These are phyloP conservation scores for Colletotrichum truncatum DNA, from an alignment of 2,329 filamentous ascomycete species.

Conservation along the genomic window DNA sequence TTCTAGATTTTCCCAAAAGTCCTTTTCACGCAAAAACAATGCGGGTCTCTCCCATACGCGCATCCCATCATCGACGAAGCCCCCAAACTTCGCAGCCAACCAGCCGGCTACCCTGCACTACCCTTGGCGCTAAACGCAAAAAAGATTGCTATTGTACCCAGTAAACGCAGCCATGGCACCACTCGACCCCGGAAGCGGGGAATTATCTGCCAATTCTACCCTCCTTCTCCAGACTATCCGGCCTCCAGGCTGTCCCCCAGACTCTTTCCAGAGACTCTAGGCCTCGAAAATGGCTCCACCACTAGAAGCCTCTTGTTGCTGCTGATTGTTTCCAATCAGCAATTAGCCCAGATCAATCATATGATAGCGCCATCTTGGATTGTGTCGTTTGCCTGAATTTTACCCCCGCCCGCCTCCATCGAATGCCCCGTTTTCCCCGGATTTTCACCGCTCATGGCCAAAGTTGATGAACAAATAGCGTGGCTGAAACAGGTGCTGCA, in stretches of 20 bases:
- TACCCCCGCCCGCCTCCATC: neutral
- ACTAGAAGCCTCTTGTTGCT: neutral
- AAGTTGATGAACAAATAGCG: neutral
- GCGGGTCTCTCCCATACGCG: neutral
- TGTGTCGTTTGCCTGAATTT: no score
- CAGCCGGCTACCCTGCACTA: conserved; percentile 6
- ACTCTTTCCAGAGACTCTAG: conserved; percentile 8
- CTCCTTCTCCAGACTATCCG: conserved; percentile 15
- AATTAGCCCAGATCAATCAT: conserved; percentile 8
- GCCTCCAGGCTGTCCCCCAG: neutral
- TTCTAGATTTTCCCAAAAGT: neutral
- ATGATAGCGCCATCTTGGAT: no score
- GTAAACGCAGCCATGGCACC: conserved; percentile 21
- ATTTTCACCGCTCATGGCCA: conserved; percentile 1
- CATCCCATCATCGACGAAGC: neutral
- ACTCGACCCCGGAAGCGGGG: conserved; percentile 14
- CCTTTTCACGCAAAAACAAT: neutral
- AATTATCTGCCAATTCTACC: neutral
- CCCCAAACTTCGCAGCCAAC: conserved; percentile 1
- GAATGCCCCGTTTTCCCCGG: conserved; percentile 24
- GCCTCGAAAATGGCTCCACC: conserved; percentile 1
- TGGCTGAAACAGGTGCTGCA: neutral
- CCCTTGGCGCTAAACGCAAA: conserved; percentile 7
- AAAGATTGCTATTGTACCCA: neutral
- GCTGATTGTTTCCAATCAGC: neutral